Evolutionary conservation across 2,329 filamentous ascomycete genomes (phyloP).

Genomic region (Colletotrichum orchidophilum): DNA sequence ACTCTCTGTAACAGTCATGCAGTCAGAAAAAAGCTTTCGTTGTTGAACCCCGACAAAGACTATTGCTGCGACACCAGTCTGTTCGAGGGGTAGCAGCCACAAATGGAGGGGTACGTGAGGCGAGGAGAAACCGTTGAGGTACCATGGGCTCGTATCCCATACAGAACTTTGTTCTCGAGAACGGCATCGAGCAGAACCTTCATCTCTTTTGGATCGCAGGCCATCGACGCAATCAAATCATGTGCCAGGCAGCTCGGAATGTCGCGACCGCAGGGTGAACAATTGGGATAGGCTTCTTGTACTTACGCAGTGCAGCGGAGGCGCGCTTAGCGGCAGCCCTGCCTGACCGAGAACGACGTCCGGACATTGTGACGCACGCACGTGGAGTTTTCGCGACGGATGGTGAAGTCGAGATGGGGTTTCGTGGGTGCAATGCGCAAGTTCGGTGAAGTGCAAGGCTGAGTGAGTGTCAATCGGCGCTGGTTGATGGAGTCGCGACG

Average conservation of each 20-base stretch:
- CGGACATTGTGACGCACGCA: constrained; percentile 11
- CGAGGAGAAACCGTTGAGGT: not conserved
- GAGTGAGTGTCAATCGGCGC: constrained; percentile 19
- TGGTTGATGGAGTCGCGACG: constrained; percentile 32
- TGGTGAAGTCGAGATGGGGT: not conserved
- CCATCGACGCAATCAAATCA: not conserved
- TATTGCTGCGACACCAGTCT: not conserved
- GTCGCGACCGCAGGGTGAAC: not conserved
- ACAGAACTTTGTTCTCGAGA: constrained; percentile 22
- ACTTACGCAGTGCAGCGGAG: constrained; percentile 61
- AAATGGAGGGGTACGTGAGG: constrained; percentile 6
- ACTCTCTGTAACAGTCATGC: constrained; percentile 45
- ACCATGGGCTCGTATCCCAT: not conserved
- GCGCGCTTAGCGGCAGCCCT: constrained; percentile 64
- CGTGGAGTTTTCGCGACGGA: not conserved
- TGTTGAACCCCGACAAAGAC: too few species aligned
- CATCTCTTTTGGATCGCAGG: constrained; percentile 38
- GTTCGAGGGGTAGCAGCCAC: not conserved
- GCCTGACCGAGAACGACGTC: constrained; percentile 51
- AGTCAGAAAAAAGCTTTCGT: not conserved
- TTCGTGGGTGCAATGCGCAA: not conserved
- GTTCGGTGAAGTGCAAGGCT: constrained; percentile 15
- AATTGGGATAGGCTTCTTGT: constrained; percentile 5
- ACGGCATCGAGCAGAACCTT: not conserved
- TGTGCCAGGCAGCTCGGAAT: not conserved